A percentile compares a stretch with the other conserved stretches of the same genome.
phyloP scores from a whole-genome alignment of 192 early-diverging fungal genomes.

The Coemansia sp. region DNA sequence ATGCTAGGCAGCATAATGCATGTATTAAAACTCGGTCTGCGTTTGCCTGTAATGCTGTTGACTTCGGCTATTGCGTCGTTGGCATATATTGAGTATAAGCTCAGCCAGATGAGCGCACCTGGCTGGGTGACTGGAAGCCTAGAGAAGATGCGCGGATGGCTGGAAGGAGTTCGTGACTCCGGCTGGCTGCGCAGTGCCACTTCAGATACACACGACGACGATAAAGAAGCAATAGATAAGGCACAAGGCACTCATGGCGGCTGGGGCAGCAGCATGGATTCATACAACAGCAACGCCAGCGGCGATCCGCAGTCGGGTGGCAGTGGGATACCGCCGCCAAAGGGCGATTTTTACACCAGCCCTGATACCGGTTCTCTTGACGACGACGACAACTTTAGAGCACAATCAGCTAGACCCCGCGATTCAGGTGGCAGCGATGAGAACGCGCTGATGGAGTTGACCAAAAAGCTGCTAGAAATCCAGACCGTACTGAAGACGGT shows the following conservation, averaged over 20 bases:
- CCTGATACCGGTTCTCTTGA: slow-evolving; percentile 22
- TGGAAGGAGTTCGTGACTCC: slow-evolving; percentile 32
- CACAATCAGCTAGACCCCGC: neutral
- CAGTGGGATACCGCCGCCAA: slow-evolving; percentile 28
- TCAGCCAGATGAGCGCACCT: slow-evolving; percentile 46
- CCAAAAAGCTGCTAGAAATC: slow-evolving; percentile 92
- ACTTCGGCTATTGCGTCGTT: slow-evolving; percentile 46
- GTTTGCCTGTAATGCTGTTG: slow-evolving; percentile 45
- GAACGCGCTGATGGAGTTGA: slow-evolving; percentile 60
- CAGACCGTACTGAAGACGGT: slow-evolving; percentile 90
- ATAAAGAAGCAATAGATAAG: slow-evolving; percentile 16
- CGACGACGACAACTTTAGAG: slow-evolving; percentile 1
- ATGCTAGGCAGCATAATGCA: slow-evolving; percentile 30
- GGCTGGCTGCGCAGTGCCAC: slow-evolving; percentile 31
- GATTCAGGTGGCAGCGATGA: slow-evolving; percentile 23
- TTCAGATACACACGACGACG: slow-evolving; percentile 5
- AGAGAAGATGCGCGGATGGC: slow-evolving; percentile 44
- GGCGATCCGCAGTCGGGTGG: slow-evolving; percentile 19
- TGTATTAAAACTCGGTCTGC: slow-evolving; percentile 18
- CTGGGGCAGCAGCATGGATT: slow-evolving; percentile 18
- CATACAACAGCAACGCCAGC: neutral
- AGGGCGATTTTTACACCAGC: slow-evolving; percentile 48
- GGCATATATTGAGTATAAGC: slow-evolving; percentile 52
- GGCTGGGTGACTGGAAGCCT: slow-evolving; percentile 43
- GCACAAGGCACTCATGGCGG: slow-evolving; percentile 21